Conservation (phyloP, 345 rosid species). For the Melaleuca alternifolia region DNA sequence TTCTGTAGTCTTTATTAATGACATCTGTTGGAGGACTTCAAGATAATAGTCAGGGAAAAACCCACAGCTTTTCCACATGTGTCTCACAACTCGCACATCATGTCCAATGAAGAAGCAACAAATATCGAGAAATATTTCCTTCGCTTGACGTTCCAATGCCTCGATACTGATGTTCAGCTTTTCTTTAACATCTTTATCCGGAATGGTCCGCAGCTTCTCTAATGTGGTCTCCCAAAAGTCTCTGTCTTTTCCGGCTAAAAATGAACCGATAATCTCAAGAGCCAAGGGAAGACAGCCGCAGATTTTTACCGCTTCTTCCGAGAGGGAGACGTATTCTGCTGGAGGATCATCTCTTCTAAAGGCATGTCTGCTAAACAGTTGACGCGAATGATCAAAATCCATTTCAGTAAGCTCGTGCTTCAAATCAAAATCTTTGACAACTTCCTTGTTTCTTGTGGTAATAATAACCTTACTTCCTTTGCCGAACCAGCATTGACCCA, state of each 20-base stretch:
- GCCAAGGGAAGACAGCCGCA: background rate
- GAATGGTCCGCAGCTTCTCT: accelerated
- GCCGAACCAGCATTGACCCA: background rate
- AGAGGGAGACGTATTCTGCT: background rate
- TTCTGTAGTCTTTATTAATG: background rate
- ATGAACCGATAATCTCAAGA: background rate
- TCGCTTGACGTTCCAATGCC: accelerated
- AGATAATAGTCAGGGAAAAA: background rate
- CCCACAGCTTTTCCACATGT: background rate
- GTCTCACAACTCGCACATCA: background rate
- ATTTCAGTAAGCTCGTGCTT: background rate
- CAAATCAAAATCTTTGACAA: background rate
- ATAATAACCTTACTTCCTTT: background rate
- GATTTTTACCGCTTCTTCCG: accelerated
- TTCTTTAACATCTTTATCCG: accelerated
- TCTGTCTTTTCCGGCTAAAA: accelerated
- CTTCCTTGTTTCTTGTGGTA: background rate
- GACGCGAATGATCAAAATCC: background rate
- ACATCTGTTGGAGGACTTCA: background rate
- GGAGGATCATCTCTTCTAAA: background rate
- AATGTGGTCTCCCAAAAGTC: accelerated
- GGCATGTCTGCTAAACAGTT: background rate
- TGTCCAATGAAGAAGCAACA: background rate
- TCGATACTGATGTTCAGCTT: background rate
- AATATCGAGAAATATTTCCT: background rate